Conservation (phyloP, 139 green algal genomes). For the Closterium sp. region DNA sequence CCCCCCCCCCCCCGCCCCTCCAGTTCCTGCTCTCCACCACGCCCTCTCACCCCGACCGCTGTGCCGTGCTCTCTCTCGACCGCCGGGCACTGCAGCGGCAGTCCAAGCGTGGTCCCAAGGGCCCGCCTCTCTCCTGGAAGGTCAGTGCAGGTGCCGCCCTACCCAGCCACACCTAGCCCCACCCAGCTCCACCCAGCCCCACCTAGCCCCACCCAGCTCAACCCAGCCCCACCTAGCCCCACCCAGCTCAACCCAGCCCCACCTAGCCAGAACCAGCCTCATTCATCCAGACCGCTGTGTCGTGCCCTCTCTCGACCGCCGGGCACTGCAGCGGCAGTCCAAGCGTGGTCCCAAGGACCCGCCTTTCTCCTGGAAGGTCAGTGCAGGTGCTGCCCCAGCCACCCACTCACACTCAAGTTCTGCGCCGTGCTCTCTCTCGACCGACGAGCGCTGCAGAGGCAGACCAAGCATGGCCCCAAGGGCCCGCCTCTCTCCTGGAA, state of each 20-base stretch:
- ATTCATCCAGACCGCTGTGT: neutral
- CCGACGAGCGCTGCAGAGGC: neutral
- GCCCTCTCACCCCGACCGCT: neutral
- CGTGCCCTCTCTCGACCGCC: neutral
- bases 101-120: neutral
- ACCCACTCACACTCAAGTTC: no score
- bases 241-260: no score
- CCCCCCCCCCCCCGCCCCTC: no score
- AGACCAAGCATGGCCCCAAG: neutral
- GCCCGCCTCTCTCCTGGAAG: neutral
- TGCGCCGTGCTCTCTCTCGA: neutral
- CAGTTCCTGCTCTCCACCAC: neutral
- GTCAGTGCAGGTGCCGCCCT: neutral
- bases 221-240: no score
- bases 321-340: neutral
- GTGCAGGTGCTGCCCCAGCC: no score
- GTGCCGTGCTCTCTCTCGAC: neutral
- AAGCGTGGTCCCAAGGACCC: neutral
- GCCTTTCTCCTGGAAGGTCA: neutral
- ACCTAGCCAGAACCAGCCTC: no score
- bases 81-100: neutral
- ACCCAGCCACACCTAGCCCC: no score
- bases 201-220: no score
- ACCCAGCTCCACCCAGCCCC: no score
- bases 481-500: no score